Evolutionary conservation across 352 stramenopile species (phyloP), one percentile per base, ranked within the genome.

Genomic region (Phytophthora pluvialis): DNA sequence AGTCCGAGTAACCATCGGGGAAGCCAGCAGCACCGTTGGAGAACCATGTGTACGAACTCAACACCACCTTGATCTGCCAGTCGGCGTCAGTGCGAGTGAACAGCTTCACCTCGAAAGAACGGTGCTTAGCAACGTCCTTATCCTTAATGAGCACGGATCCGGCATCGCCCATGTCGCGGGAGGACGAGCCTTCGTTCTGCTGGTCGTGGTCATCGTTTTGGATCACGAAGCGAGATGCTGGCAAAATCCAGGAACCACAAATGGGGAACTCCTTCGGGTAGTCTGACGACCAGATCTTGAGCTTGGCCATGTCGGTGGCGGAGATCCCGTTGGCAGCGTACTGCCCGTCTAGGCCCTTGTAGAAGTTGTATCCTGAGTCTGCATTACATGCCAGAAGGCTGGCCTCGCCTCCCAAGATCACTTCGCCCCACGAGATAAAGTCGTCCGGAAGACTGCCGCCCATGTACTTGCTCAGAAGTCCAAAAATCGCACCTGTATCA

Each of bases 131-230:
- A 5, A 89, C 80, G 48, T 87, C 52, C 46, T 81, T 77, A 33
- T 73, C 70, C 45, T 81, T 83, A 39, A 93, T 60, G 10, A 91
- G 62, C 0, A 93, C 64, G 3, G 77, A 90, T 3, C 82, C 83
- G 29, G 73, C 64, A 40, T 77, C 63, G 0, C 73, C 69, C 83
- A 93, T 93, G 32, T 85, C 67, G 4, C 83, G 79, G 13, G 80
- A 72, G 1, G 51, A 72, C 7, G 77, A 88, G 15, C 77, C 82
- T 0, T 72, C 64, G 42, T 63, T 71, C 47, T 93, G 80, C 54
- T 93, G 84, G 67, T 93, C 84, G 57, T 87, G 77, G 59, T 91
- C 82, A 31, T 91, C 84, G 60, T 91, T 93, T 56, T 93, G 84
- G 8, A 93, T 72, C 39, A 89, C 84, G 25, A 90, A 89, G 0